phyloP scores from a whole-genome alignment of 2,329 filamentous ascomycete species.

The Graphiopsis chlorocephala region DNA sequence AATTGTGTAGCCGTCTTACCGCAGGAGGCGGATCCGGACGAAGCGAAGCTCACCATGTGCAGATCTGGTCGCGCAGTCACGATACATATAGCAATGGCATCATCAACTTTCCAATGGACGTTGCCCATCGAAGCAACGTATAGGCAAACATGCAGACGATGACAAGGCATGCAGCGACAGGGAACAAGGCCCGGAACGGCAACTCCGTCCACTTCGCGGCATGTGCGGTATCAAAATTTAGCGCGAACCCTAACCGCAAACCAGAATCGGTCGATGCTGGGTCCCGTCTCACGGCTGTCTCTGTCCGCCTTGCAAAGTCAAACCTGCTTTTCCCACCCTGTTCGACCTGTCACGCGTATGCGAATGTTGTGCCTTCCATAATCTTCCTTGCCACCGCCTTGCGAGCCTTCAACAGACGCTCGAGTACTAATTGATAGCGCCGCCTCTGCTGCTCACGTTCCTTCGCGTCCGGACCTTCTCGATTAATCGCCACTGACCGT shows the following conservation, averaged over 20 bases:
- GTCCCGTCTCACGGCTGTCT: background rate
- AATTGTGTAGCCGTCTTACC: background rate
- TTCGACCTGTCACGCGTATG: conserved; percentile 6
- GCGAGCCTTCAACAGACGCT: conserved; percentile 10
- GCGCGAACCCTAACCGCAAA: background rate
- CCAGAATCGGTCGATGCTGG: background rate
- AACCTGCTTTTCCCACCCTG: conserved; percentile 2
- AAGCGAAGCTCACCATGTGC: background rate
- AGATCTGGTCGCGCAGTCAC: background rate
- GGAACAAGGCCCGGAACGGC: background rate
- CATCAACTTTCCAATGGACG: background rate
- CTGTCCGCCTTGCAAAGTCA: conserved; percentile 1
- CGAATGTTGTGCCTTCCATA: conserved; percentile 5
- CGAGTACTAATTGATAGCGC: background rate
- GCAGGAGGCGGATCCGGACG: background rate
- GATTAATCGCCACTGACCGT: background rate
- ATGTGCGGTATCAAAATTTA: conserved; percentile 9
- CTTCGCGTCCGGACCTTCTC: background rate
- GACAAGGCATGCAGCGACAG: background rate
- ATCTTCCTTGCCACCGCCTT: conserved; percentile 7
- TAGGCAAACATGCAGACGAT: background rate
- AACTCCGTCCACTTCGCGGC: conserved; percentile 12
- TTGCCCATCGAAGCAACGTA: too few species aligned
- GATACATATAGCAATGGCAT: background rate
- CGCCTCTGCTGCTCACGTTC: background rate